Base-by-base conservation (phyloP, 2,329 filamentous ascomycete genomes). In the Dendryphion nanum region DNA sequence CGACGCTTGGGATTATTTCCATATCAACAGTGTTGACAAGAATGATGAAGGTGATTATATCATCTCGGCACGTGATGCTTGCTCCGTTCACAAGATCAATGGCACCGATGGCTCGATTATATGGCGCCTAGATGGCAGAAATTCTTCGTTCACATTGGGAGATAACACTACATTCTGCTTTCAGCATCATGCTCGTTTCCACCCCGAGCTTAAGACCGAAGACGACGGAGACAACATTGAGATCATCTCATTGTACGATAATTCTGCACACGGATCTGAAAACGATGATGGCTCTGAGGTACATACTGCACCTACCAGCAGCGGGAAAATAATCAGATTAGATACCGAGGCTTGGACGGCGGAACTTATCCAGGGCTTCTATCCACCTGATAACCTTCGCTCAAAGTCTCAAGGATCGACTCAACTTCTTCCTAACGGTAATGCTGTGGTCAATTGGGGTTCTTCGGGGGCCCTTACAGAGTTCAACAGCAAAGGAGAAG, bases 171-270 rank as follows among this genome's bases (percentile, higher is more conserved):
- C 44, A 3, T 51, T 59, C 37, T 47, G 47, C 40, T 57, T 56
- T 38, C 76, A 79, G 48, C 76, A 79, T 49, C 69, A 78, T 43
- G 75, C 74, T 0, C 67, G 72, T 17, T 78, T 64, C 59, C 55
- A 48, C 13, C 41, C 43, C 10, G 32, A 48, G 13, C 38, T 50
- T 30, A 46, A 40, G 24, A 13, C 20, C 4, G 30, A 28, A 6
- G 34, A 43, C 6, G 38, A 42, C 15, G 45, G 40, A 13, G 30
- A 24, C 4, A 35, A 45, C 34, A 42, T 48, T 18, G 45, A 51
- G 33, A 37, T 44, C 16, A 50, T 49, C n/a, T 42, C 41, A 8
- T 35, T 75, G 1, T 67, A 68, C 38, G 66, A 70, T 37, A 70
- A 69, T 37, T 55, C 59, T 5, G 66, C 71, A 2, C 68, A 75